Evolutionary conservation across 2,329 filamentous ascomycete genomes (phyloP), one percentile per base, ranked within the genome.

Genomic region (Tolypocladium tundrense): DNA sequence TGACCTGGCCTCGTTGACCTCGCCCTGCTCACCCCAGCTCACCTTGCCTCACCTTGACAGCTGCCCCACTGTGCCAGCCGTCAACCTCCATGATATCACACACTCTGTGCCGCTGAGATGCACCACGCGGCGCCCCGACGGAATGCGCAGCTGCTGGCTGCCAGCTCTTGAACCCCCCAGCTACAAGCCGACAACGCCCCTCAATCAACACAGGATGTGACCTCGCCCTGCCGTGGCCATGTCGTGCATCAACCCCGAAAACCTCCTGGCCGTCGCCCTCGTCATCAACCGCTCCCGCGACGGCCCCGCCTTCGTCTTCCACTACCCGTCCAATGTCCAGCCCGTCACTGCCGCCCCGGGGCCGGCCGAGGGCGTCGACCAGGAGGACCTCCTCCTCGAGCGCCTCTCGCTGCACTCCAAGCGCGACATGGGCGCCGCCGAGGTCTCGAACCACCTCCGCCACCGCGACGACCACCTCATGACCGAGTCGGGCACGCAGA

Each of bases 241-340:
- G 78, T 72, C 79, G 39, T 75, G 76, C 56, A 75, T 82, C 57
- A 81, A 76, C 67, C 69, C 73, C 41, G 77, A 79, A 63, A 84
- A 83, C 67, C 80, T 84, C 62, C 71, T 92, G 55, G 88, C 86
- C 48, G 84, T 93, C 58, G 84, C 90, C 55, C 81, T 93, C 43
- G 84, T 91, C 63, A 84, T 90, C 66, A 84, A 84, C 66, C 83
- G 88, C 63, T 89, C 88, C 40, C 85, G 88, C 63, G 88, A 90
- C 65, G 90, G 91, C 19, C 88, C 91, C 35, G 84, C 86, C 62
- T 88, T 94, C 66, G 88, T 94, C 66, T 96, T 92, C 72, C 90
- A 96, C 72, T 94, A 94, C 67, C 91, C 91, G n/a, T 81, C 86
- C n/a, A 70, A 75, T 53, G 77, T 83, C 50, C 68, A 71, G 60